Conservation (phyloP, 768 basidiomycete genomes). For the Boletus subparvulus region DNA sequence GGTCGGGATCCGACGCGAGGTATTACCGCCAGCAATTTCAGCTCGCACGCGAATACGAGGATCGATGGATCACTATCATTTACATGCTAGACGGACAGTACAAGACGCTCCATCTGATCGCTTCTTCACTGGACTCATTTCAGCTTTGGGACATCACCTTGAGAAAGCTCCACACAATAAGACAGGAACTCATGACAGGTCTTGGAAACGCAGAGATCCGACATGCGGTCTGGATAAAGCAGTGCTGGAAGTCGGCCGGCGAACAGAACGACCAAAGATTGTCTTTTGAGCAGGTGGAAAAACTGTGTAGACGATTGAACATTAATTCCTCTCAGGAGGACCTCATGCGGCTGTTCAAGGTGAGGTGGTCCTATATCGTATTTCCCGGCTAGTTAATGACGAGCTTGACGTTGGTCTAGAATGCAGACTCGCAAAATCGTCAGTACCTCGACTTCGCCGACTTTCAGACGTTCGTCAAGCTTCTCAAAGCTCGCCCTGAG, state of each 20-base stretch:
- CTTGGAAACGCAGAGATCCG: constrained; percentile 61
- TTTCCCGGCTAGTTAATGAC: background rate
- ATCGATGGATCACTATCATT: constrained; percentile 82
- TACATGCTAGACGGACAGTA: constrained; percentile 75
- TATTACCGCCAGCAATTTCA: constrained; percentile 73
- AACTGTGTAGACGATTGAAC: constrained; percentile 69
- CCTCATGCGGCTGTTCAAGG: constrained; percentile 59
- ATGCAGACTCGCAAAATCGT: constrained; percentile 55
- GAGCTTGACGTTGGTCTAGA: constrained; percentile 38
- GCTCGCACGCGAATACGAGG: constrained; percentile 57
- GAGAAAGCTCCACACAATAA: constrained; percentile 58
- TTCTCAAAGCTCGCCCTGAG: constrained; percentile 83
- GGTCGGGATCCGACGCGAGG: constrained; percentile 66
- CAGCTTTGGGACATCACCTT: constrained; percentile 65
- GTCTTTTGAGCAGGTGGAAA: constrained; percentile 70
- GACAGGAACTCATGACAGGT: constrained; percentile 70
- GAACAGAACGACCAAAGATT: constrained; percentile 59
- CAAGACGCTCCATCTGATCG: constrained; percentile 85
- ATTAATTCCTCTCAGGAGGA: constrained; percentile 55
- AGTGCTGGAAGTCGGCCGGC: constrained; percentile 79
- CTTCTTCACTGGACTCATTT: constrained; percentile 61
- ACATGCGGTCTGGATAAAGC: constrained; percentile 73
- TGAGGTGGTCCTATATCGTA: constrained; percentile 17
- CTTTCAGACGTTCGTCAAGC: constrained; percentile 80
- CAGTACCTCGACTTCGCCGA: constrained; percentile 72